phyloP scores from a whole-genome alignment of 805 yeast genomes.

The Candida jianshihensis region DNA sequence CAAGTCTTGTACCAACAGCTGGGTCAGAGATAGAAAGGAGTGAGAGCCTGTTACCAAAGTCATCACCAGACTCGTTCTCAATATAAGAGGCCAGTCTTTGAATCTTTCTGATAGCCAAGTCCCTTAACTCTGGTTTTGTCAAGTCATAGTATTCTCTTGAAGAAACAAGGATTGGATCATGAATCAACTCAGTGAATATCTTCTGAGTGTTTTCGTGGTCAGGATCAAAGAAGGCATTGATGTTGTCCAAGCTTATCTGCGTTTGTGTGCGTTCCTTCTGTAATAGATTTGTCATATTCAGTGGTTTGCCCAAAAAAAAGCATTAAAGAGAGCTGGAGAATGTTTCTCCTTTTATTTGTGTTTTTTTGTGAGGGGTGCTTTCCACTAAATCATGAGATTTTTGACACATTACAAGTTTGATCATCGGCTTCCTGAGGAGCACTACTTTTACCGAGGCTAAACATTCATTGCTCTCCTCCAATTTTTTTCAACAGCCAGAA shows the following conservation, averaged over 20 bases:
- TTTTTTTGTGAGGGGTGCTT: background rate
- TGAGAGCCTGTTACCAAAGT: slow-evolving; percentile 53
- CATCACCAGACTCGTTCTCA: slow-evolving; percentile 33
- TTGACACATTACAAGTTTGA: no score
- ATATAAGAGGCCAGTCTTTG: slow-evolving; percentile 54
- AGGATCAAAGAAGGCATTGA: slow-evolving; percentile 54
- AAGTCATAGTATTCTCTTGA: slow-evolving; percentile 50
- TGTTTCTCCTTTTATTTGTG: background rate
- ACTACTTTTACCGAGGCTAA: no score
- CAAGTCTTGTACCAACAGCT: slow-evolving; percentile 71
- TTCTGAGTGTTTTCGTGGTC: slow-evolving; percentile 38
- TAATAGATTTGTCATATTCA: slow-evolving; percentile 17
- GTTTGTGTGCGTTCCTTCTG: slow-evolving; percentile 39
- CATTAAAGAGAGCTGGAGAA: no score
- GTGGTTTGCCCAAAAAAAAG: no score
- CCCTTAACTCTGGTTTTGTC: slow-evolving; percentile 51
- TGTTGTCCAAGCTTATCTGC: slow-evolving; percentile 34
- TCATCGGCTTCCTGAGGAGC: no score
- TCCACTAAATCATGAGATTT: background rate
- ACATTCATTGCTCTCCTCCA: no score
- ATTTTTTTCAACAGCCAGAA: no score
- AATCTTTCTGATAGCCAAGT: slow-evolving; percentile 52
- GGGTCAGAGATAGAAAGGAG: slow-evolving; percentile 68
- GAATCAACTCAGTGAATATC: slow-evolving; percentile 51
- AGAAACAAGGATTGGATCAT: slow-evolving; percentile 59